Conservation (phyloP, 78 protist genomes). For the Anaeramoeba flamelloides region DNA sequence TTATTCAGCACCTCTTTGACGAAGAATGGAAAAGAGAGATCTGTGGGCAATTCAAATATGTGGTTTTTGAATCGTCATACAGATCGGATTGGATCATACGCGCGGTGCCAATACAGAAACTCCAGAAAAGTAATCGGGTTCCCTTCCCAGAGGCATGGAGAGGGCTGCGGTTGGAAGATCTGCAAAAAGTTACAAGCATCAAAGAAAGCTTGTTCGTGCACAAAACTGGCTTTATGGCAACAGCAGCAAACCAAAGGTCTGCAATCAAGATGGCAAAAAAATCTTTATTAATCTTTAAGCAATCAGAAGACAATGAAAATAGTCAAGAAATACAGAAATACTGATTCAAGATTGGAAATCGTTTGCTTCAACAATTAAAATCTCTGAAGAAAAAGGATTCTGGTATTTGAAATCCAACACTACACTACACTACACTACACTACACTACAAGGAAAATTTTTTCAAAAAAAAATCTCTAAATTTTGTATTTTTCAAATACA, state of each 20-base stretch:
- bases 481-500: too few relatives aligned
- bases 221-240: not conserved
- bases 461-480: too few relatives aligned
- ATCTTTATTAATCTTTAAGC: too few relatives aligned
- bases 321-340: too few relatives aligned
- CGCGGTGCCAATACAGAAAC: too few relatives aligned
- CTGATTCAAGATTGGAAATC: too few relatives aligned
- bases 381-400: too few relatives aligned
- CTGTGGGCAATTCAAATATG: not conserved
- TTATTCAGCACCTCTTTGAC: not conserved
- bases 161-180: not conserved
- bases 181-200: not conserved
- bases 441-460: too few relatives aligned
- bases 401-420: too few relatives aligned
- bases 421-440: too few relatives aligned
- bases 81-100: not conserved
- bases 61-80: not conserved
- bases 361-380: too few relatives aligned
- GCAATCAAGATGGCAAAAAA: not conserved
- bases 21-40: not conserved
- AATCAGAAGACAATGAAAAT: too few relatives aligned
- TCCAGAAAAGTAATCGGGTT: not conserved
- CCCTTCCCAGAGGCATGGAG: not conserved
- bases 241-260: not conserved
- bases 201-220: not conserved